A percentile compares a stretch with the other conserved stretches of the same genome.
Conservation (phyloP, 2,329 filamentous ascomycete genomes). For the Aspergillus neoniger region DNA sequence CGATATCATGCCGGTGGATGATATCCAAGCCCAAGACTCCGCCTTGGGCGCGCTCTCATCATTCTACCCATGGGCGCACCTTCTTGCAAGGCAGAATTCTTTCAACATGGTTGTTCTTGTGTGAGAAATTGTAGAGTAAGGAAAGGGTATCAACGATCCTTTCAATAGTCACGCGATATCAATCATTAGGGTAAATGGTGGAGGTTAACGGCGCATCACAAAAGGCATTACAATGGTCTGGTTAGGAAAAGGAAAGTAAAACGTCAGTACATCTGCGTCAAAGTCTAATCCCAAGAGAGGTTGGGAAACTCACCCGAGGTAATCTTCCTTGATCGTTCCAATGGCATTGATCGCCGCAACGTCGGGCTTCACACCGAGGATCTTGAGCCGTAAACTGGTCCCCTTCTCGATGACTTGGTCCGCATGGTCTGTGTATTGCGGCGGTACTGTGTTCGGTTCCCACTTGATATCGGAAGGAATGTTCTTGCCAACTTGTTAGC, state of each 20-base stretch:
- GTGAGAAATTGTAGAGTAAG: conserved; percentile 5
- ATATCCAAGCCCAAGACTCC: background rate
- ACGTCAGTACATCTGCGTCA: conserved; percentile 15
- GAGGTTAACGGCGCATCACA: conserved; percentile 24
- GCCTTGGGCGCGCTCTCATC: conserved; percentile 2
- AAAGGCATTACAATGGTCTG: conserved; percentile 35
- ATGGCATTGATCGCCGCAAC: conserved; percentile 96
- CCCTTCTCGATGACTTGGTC: conserved; percentile 92
- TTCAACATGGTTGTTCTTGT: background rate
- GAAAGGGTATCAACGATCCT: background rate
- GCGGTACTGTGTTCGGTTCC: conserved; percentile 94
- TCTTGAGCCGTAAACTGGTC: conserved; percentile 89
- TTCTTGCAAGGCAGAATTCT: conserved; percentile 1
- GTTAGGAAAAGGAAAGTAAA: background rate
- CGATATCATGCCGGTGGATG: background rate
- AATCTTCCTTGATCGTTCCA: conserved; percentile 86
- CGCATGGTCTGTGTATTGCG: conserved; percentile 92
- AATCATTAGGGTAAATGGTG: conserved; percentile 10
- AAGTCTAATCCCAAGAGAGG: background rate
- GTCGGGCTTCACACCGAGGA: conserved; percentile 90
- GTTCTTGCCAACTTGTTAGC: conserved; percentile 35
- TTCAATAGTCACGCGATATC: conserved; percentile 18
- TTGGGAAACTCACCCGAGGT: conserved; percentile 45
- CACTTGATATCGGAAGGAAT: conserved; percentile 92
- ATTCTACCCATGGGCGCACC: background rate